Conservation (phyloP, 345 rosid species). For the Raphanus raphanistrum region DNA sequence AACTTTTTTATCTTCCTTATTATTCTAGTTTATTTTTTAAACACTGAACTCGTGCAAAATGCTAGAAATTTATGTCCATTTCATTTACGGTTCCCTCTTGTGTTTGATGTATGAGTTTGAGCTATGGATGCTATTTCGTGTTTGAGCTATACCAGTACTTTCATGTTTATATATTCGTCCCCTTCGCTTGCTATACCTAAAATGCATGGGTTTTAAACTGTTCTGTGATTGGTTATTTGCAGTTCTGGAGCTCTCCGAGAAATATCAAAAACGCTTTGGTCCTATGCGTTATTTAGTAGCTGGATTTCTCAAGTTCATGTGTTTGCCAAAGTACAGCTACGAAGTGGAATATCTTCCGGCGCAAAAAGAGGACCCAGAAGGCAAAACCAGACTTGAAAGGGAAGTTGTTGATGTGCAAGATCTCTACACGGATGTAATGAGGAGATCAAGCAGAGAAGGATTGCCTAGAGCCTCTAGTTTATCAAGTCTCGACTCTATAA, state of each 20-base stretch:
- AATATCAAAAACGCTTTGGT: slow-evolving; percentile 90
- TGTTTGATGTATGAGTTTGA: too few relatives aligned
- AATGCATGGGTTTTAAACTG: neutral
- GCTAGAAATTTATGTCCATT: too few relatives aligned
- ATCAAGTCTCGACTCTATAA: slow-evolving; percentile 93
- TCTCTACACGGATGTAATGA: slow-evolving; percentile 78
- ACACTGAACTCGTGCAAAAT: too few relatives aligned
- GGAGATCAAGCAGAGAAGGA: slow-evolving; percentile 75
- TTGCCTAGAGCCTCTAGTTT: slow-evolving; percentile 96
- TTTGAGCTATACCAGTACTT: neutral
- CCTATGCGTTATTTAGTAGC: slow-evolving; percentile 96
- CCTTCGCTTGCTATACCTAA: neutral
- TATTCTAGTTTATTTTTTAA: too few relatives aligned
- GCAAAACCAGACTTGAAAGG: slow-evolving; percentile 44
- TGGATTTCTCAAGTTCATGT: slow-evolving; percentile 90
- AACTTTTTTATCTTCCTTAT: too few relatives aligned
- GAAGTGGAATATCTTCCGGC: slow-evolving; percentile 97
- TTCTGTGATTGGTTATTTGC: slow-evolving; percentile 41
- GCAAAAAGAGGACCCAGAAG: slow-evolving; percentile 65
- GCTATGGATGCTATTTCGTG: too few relatives aligned
- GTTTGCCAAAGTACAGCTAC: slow-evolving; percentile 92
- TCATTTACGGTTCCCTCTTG: too few relatives aligned
- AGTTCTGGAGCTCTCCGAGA: slow-evolving; percentile 96
- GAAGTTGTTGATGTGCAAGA: slow-evolving; percentile 75
- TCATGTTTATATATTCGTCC: slow-evolving; percentile 7